Percentiles rank a stretch among this genome's conserved stretches.
phyloP scores from a whole-genome alignment of 2,329 filamentous ascomycete species.

The Cladophialophora carrionii region DNA sequence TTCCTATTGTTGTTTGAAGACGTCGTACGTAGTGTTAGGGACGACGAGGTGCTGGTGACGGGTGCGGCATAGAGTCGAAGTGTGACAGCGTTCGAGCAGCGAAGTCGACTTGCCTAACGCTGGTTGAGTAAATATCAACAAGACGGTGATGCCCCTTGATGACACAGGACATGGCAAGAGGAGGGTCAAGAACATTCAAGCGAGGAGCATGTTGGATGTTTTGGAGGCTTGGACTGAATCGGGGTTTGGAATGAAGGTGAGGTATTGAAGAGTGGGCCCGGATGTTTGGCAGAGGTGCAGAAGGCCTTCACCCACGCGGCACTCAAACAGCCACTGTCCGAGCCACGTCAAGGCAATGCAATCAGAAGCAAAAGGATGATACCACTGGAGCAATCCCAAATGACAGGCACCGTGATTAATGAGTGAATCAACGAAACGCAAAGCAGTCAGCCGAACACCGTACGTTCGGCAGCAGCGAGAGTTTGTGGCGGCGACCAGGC shows the following conservation, averaged over 20 bases:
- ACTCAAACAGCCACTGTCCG: slow-evolving; percentile 30
- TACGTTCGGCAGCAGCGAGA: slow-evolving; percentile 25
- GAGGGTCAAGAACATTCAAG: slow-evolving; percentile 24
- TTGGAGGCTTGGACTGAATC: slow-evolving; percentile 31
- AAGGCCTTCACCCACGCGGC: slow-evolving; percentile 25
- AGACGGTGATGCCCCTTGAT: slow-evolving; percentile 8
- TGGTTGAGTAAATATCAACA: slow-evolving; percentile 8
- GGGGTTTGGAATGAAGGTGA: slow-evolving; percentile 33
- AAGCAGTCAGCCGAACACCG: slow-evolving; percentile 36
- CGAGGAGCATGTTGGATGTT: slow-evolving; percentile 32
- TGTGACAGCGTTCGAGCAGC: slow-evolving; percentile 10
- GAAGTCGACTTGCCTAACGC: slow-evolving; percentile 2
- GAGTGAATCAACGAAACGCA: slow-evolving; percentile 21
- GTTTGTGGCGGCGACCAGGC: slow-evolving; percentile 33
- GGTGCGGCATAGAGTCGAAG: slow-evolving; percentile 18
- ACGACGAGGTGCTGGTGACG: slow-evolving; percentile 6
- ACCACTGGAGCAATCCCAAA: slow-evolving; percentile 29
- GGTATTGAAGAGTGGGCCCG: slow-evolving; percentile 29
- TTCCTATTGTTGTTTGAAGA: not conserved
- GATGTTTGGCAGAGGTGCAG: slow-evolving; percentile 16
- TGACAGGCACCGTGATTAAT: slow-evolving; percentile 28
- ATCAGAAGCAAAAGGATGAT: slow-evolving; percentile 17
- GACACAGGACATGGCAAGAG: slow-evolving; percentile 25
- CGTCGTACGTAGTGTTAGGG: slow-evolving; percentile 13
- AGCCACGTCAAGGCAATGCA: slow-evolving; percentile 16